Percentiles rank a stretch among this genome's conserved stretches.
Conservation (phyloP, 1,284 basidiomycete species). For the Apiotrichum domesticum region DNA sequence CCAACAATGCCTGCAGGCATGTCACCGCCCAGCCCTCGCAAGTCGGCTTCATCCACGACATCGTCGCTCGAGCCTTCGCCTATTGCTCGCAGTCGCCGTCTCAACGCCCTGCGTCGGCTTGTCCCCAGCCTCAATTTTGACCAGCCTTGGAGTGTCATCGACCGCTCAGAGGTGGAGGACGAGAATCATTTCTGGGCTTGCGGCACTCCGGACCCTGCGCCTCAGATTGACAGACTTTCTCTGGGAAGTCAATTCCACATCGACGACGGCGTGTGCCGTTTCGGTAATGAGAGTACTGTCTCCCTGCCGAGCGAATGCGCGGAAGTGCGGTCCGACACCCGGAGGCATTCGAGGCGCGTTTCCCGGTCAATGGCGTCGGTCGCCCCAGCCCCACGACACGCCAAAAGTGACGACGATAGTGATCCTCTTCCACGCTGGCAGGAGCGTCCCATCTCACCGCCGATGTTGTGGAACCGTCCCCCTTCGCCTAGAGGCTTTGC, state of each 20-base stretch:
- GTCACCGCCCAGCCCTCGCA: not conserved
- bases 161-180: conserved; percentile 4
- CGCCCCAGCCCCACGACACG: conserved; percentile 1
- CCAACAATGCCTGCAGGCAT: not conserved
- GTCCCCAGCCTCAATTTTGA: conserved; percentile 40
- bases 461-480: conserved; percentile 1
- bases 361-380: conserved; percentile 10
- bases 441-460: conserved; percentile 8
- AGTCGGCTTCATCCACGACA: not conserved
- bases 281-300: conserved; percentile 1
- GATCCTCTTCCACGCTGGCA: not conserved
- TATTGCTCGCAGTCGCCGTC: conserved; percentile 22
- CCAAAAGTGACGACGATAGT: not conserved
- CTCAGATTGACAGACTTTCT: conserved; percentile 11
- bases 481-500: not conserved
- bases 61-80: conserved; percentile 4
- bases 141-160: conserved; percentile 33
- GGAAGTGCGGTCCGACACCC: not conserved
- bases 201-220: not conserved
- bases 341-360: conserved; percentile 4
- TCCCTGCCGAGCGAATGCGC: conserved; percentile 4
- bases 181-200: conserved; percentile 16
- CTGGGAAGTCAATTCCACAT: conserved; percentile 11
- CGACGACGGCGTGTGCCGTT: not conserved
- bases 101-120: conserved; percentile 35